A percentile compares a stretch with the other conserved stretches of the same genome.
Evolutionary conservation across 768 basidiomycete species (phyloP).

Genomic region (Lenzites betulinus): DNA sequence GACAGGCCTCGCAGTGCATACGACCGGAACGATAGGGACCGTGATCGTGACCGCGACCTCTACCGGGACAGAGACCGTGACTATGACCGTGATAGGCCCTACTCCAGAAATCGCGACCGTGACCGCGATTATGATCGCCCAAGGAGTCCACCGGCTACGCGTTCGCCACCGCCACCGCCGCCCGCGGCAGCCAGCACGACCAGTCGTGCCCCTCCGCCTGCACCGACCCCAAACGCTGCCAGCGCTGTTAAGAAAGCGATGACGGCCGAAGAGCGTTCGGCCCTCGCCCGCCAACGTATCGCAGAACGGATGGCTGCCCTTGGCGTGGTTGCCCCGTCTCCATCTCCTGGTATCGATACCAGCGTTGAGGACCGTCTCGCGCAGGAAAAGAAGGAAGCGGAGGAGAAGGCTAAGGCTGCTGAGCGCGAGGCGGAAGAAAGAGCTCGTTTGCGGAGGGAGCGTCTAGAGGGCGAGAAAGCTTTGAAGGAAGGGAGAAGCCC

Average conservation of each 20-base stretch:
- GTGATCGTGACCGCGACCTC: constrained; percentile 41
- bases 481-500: constrained; percentile 49
- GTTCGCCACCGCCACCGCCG: constrained; percentile 50
- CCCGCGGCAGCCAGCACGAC: constrained; percentile 43
- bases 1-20: constrained; percentile 33
- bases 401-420: constrained; percentile 76
- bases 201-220: constrained; percentile 49
- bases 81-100: constrained; percentile 40
- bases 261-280: constrained; percentile 82
- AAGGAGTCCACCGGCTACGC: constrained; percentile 40
- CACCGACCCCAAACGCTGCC: constrained; percentile 61
- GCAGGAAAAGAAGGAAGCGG: constrained; percentile 88
- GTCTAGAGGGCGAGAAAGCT: constrained; percentile 75
- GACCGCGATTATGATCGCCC: constrained; percentile 40
- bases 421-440: constrained; percentile 83
- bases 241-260: constrained; percentile 65
- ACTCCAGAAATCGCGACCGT: constrained; percentile 41
- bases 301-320: constrained; percentile 84
- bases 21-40: constrained; percentile 39
- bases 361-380: constrained; percentile 83
- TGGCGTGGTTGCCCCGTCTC: constrained; percentile 56
- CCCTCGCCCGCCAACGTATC: constrained; percentile 78
- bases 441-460: constrained; percentile 67
- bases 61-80: constrained; percentile 33
- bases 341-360: constrained; percentile 64